phyloP scores from a whole-genome alignment of 768 basidiomycete genomes.

The Hypholoma fasciculare region DNA sequence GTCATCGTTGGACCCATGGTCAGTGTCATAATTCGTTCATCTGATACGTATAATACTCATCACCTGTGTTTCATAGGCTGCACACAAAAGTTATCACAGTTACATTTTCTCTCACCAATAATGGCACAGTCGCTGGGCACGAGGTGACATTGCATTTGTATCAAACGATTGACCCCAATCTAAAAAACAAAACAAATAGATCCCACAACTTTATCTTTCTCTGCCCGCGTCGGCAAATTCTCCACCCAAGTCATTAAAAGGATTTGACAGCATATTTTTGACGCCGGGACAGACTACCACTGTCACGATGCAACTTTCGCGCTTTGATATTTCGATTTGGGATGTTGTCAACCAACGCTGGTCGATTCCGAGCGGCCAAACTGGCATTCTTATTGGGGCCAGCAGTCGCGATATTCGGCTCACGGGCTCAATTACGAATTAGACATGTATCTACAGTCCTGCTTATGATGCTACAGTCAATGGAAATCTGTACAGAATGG shows the following conservation, averaged over 20 bases:
- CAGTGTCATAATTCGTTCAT: background rate
- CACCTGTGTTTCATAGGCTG: slow-evolving; percentile 34
- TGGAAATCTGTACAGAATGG: too few species aligned
- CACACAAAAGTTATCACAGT: slow-evolving; percentile 54
- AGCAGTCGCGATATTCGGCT: slow-evolving; percentile 51
- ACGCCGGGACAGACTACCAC: slow-evolving; percentile 42
- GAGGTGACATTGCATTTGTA: slow-evolving; percentile 38
- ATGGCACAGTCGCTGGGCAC: slow-evolving; percentile 50
- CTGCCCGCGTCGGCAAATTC: slow-evolving; percentile 47
- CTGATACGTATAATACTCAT: background rate
- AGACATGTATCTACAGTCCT: slow-evolving; percentile 1
- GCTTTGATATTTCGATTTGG: slow-evolving; percentile 57
- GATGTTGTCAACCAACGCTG: slow-evolving; percentile 55
- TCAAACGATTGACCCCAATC: background rate
- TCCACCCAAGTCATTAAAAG: slow-evolving; percentile 53
- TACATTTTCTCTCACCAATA: slow-evolving; percentile 53
- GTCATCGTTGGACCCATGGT: slow-evolving; percentile 55
- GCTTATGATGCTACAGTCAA: too few species aligned
- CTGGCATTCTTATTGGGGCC: slow-evolving; percentile 47
- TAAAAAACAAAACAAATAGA: slow-evolving; percentile 25
- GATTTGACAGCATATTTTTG: slow-evolving; percentile 53
- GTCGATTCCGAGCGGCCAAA: slow-evolving; percentile 49
- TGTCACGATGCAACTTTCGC: slow-evolving; percentile 47
- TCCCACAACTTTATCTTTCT: slow-evolving; percentile 56
- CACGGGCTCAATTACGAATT: slow-evolving; percentile 39